phyloP scores from a whole-genome alignment of 2,329 filamentous ascomycete genomes.

The Dothideomycetes sp. region DNA sequence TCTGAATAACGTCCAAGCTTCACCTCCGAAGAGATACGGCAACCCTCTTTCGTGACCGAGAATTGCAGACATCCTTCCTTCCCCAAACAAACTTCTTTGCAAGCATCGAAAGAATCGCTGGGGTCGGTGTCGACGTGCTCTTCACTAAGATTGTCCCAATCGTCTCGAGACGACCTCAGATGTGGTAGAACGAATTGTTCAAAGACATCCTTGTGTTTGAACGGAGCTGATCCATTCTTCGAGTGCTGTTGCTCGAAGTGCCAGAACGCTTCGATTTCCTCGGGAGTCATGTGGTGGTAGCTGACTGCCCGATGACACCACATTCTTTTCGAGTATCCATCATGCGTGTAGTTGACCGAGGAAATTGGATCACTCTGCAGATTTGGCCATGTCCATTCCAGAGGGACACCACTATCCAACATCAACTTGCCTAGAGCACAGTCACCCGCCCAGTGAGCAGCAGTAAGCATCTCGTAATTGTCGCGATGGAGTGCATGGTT shows the following conservation, averaged over 20 bases:
- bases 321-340: constrained; percentile 8
- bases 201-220: constrained; percentile 22
- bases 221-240: constrained; percentile 2
- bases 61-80: constrained; percentile 21
- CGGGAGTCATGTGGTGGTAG: constrained; percentile 19
- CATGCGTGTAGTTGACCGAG: constrained; percentile 17
- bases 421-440: constrained; percentile 21
- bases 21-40: not conserved
- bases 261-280: constrained; percentile 19
- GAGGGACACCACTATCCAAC: constrained; percentile 16
- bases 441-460: constrained; percentile 22
- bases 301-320: constrained; percentile 22
- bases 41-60: not conserved
- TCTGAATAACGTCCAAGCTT: not conserved
- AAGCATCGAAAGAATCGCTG: constrained; percentile 16
- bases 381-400: constrained; percentile 21
- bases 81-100: constrained; percentile 18
- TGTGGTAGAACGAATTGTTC: constrained; percentile 20
- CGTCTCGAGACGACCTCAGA: constrained; percentile 14
- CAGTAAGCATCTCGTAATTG: constrained; percentile 20
- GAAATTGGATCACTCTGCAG: constrained; percentile 23
- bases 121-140: constrained; percentile 11
- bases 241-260: constrained; percentile 20
- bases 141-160: constrained; percentile 20
- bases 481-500: constrained; percentile 34